Evolutionary conservation across 345 rosid species (phyloP), one percentile per base, ranked within the genome.

Genomic region (Linum trigynum): DNA sequence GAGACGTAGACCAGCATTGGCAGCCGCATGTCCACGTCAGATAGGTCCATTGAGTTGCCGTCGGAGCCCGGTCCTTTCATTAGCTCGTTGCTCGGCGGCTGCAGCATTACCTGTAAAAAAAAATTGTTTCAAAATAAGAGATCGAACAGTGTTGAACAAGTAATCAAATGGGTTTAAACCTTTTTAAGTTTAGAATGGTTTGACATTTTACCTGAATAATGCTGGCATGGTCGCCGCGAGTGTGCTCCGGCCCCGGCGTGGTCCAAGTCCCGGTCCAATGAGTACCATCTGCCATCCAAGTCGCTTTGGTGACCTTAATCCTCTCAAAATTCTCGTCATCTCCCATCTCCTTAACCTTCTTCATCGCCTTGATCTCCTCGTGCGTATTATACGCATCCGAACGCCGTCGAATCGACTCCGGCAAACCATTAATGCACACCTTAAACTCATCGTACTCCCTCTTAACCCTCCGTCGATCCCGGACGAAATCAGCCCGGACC

Each of bases 201-300:
- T 1, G 37, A 17, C 32, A 57, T 1, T 38, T 62, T 70, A 85
- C 95, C 87, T 91, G 96, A 43, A 86, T 80, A 60, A 91, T 68
- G 70, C 96, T 88, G 43, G 90, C 86, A 72, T 91, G 96, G 67
- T 91, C 96, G 17, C 91, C 91, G 62, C 83, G 81, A 1, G 80
- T 81, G 67, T 91, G 91, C 56, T 86, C 83, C 0, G 80, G 73
- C 39, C 83, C 75, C 56, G 91, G 71, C 51, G 74, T 73, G 35
- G 78, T 74, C 97, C 97, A 88, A 56, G 88, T 80, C 57, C 96
- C 96, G 1, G 94, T 92, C 96, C 96, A 91, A 50, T 83, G 86
- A 32, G 89, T 86, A 55, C 89, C 84, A 68, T 88, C 94, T 37
- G 85, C 73, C 97, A 88, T 91, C 94, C 96, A 86, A 64, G 91